phyloP scores from a whole-genome alignment of 2,329 filamentous ascomycete genomes.

The Alternaria alternata region DNA sequence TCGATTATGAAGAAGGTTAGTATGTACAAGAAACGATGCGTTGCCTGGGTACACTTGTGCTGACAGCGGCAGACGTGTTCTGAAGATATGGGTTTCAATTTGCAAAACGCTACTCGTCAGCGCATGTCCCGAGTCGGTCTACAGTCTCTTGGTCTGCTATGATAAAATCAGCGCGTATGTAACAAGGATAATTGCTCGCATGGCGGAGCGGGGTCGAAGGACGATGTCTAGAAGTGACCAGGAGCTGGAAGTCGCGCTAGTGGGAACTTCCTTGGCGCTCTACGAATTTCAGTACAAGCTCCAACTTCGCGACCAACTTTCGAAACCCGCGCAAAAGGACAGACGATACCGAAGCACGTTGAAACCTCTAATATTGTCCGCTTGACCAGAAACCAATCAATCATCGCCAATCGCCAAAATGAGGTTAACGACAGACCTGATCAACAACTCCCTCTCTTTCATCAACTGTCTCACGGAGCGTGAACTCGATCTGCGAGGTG shows the following conservation, averaged over 20 bases:
- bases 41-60: background rate
- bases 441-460: slow-evolving; percentile 94
- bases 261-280: slow-evolving; percentile 12
- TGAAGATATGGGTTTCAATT: background rate
- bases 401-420: slow-evolving; percentile 60
- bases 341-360: background rate
- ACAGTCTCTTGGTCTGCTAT: background rate
- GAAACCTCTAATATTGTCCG: background rate
- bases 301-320: slow-evolving; percentile 10
- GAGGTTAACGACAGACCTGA: slow-evolving; percentile 95
- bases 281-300: slow-evolving; percentile 18
- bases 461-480: slow-evolving; percentile 98
- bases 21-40: background rate
- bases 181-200: background rate
- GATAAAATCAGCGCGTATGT: too few species aligned
- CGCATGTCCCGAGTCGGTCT: background rate
- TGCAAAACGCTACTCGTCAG: background rate
- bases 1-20: background rate
- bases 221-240: background rate
- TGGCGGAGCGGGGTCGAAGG: background rate
- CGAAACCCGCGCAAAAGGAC: slow-evolving; percentile 1
- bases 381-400: background rate
- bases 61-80: background rate
- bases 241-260: slow-evolving; percentile 9
- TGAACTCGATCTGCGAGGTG: slow-evolving; percentile 99